phyloP scores from a whole-genome alignment of 129 eudicot species.

The Calendula officinalis region DNA sequence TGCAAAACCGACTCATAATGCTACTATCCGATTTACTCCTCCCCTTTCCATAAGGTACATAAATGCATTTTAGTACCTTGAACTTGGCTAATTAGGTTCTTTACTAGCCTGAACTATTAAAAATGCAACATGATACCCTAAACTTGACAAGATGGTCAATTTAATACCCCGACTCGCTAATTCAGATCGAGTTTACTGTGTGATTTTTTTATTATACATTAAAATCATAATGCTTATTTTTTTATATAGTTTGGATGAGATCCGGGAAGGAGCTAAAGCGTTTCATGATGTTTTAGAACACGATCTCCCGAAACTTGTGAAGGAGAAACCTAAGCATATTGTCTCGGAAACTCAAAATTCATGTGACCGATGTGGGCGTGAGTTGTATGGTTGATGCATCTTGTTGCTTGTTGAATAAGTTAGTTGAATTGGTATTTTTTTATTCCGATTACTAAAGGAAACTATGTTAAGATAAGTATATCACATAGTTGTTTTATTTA shows the following conservation, averaged over 20 bases:
- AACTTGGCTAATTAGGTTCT: too few species aligned
- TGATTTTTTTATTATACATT: not conserved
- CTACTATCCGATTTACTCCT: conserved; percentile 89
- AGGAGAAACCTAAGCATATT: conserved; percentile 50
- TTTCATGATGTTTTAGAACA: conserved; percentile 66
- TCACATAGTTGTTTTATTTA: too few species aligned
- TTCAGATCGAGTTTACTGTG: not conserved
- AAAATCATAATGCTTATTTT: not conserved
- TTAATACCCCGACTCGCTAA: too few species aligned
- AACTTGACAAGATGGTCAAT: too few species aligned
- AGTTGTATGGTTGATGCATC: conserved; percentile 36
- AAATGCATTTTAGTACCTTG: not conserved
- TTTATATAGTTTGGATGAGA: conserved; percentile 62
- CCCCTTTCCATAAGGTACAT: conserved; percentile 88
- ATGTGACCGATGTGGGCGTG: conserved; percentile 84
- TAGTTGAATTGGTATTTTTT: not conserved
- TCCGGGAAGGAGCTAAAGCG: conserved; percentile 75
- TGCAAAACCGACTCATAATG: conserved; percentile 91
- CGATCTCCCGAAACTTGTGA: conserved; percentile 70
- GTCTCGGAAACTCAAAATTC: conserved; percentile 23
- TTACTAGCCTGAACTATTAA: too few species aligned
- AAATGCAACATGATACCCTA: too few species aligned
- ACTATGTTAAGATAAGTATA: not conserved
- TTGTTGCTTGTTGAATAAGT: not conserved
- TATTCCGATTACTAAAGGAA: not conserved